Evolutionary conservation across 2,329 filamentous ascomycete species (phyloP).

Genomic region (Stromatinia cepivora): DNA sequence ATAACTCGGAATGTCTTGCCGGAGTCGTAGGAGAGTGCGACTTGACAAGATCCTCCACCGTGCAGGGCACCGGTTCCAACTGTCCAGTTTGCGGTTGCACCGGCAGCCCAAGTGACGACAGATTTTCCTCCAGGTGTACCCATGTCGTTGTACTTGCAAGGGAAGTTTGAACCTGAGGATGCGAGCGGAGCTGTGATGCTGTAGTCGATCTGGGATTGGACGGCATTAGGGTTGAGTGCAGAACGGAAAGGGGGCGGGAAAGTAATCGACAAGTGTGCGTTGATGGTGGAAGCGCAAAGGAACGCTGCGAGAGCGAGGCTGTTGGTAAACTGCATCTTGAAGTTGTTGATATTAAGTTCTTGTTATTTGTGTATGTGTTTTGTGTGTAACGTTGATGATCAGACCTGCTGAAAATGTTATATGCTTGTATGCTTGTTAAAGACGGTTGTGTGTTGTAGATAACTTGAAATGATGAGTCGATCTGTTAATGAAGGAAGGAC

Average conservation of each 20-base stretch:
- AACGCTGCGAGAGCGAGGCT: slow-evolving; percentile 1
- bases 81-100: slow-evolving; percentile 52
- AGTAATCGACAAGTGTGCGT: slow-evolving; percentile 28
- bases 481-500: background rate
- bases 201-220: slow-evolving; percentile 23
- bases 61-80: slow-evolving; percentile 51
- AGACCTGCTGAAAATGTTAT: slow-evolving; percentile 20
- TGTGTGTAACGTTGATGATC: slow-evolving; percentile 2
- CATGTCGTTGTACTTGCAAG: slow-evolving; percentile 41
- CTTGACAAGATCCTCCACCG: slow-evolving; percentile 60
- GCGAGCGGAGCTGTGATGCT: slow-evolving; percentile 27
- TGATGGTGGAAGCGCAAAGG: slow-evolving; percentile 5
- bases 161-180: slow-evolving; percentile 23
- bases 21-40: slow-evolving; percentile 59
- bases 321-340: slow-evolving; percentile 15
- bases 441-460: background rate
- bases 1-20: slow-evolving; percentile 59
- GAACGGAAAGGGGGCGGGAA: slow-evolving; percentile 27
- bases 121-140: slow-evolving; percentile 20
- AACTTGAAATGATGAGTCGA: background rate
- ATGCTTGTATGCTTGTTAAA: background rate
- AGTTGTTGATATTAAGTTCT: background rate
- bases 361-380: background rate
- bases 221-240: slow-evolving; percentile 21
- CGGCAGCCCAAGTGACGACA: slow-evolving; percentile 50